Conservation (phyloP, 768 basidiomycete genomes). For the Cubamyces lactineus region DNA sequence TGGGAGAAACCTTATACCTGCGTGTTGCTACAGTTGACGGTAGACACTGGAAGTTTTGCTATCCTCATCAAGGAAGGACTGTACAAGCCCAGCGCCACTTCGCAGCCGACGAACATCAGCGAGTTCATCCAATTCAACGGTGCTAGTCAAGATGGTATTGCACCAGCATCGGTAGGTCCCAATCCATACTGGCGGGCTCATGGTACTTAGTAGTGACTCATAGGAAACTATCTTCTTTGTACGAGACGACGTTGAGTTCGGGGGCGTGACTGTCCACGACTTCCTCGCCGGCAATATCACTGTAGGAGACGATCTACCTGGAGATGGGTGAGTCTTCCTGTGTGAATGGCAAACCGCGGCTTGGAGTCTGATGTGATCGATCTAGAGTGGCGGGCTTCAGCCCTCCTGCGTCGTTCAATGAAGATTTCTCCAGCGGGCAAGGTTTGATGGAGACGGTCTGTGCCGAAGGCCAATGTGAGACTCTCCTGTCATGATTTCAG, state of each 20-base stretch:
- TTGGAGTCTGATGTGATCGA: not conserved
- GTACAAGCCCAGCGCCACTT: conserved; percentile 15
- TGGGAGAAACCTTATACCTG: too few relatives aligned
- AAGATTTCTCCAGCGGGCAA: conserved; percentile 15
- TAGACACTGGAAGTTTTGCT: conserved; percentile 24
- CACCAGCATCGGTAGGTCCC: not conserved
- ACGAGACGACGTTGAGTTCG: conserved; percentile 13
- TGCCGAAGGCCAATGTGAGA: conserved; percentile 6
- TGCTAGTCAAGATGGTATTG: conserved; percentile 17
- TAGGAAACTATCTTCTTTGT: conserved; percentile 20
- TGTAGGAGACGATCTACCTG: conserved; percentile 13
- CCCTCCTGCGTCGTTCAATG: conserved; percentile 17
- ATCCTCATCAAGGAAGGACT: conserved; percentile 14
- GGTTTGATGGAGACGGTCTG: conserved; percentile 18
- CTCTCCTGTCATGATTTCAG: too few relatives aligned
- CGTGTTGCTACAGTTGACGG: not conserved
- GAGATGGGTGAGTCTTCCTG: conserved; percentile 7
- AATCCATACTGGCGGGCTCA: not conserved
- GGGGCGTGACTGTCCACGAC: conserved; percentile 2
- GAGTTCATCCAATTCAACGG: conserved; percentile 26
- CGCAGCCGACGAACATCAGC: conserved; percentile 20
- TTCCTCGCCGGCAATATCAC: conserved; percentile 22
- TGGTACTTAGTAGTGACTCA: not conserved
- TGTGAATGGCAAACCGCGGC: too few relatives aligned
- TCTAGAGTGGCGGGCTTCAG: conserved; percentile 19